phyloP scores from a whole-genome alignment of 345 rosid genomes.

The Turnera subulata region DNA sequence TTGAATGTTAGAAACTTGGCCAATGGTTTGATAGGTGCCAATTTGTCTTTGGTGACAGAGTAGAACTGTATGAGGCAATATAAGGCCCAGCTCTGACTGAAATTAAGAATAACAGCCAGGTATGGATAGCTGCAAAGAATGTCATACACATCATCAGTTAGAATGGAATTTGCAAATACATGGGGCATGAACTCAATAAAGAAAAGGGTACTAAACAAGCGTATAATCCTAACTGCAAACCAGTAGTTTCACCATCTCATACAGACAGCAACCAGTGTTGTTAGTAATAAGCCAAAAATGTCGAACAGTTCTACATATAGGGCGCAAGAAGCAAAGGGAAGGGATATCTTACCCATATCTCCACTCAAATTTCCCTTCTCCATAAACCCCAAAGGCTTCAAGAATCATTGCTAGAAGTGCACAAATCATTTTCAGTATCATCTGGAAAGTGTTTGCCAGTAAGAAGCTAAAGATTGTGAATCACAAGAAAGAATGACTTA shows the following conservation, averaged over 20 bases:
- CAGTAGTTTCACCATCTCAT: background rate
- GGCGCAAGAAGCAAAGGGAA: slow-evolving; percentile 5
- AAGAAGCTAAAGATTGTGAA: slow-evolving; percentile 14
- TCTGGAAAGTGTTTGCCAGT: slow-evolving; percentile 39
- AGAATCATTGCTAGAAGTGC: slow-evolving; percentile 92
- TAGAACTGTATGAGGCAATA: slow-evolving; percentile 98
- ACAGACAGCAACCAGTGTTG: background rate
- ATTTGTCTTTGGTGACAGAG: slow-evolving; percentile 73
- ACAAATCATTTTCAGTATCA: slow-evolving; percentile 91
- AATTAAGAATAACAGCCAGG: slow-evolving; percentile 91
- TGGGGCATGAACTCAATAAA: too few relatives aligned
- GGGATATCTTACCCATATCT: slow-evolving; percentile 64
- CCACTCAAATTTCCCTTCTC: slow-evolving; percentile 98
- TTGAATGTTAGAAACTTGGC: slow-evolving; percentile 94
- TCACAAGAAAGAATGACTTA: background rate
- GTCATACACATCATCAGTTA: background rate
- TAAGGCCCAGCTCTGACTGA: slow-evolving; percentile 96
- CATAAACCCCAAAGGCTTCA: slow-evolving; percentile 88
- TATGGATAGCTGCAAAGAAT: slow-evolving; percentile 75
- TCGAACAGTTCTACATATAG: background rate
- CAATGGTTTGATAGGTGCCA: slow-evolving; percentile 87
- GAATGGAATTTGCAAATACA: too few relatives aligned
- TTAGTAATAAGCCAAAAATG: background rate
- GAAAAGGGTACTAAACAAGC: too few relatives aligned
- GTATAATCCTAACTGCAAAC: background rate